These are phyloP conservation scores for Harrya chromipes DNA, from an alignment of 768 basidiomycete genomes.

Conservation along the genomic window DNA sequence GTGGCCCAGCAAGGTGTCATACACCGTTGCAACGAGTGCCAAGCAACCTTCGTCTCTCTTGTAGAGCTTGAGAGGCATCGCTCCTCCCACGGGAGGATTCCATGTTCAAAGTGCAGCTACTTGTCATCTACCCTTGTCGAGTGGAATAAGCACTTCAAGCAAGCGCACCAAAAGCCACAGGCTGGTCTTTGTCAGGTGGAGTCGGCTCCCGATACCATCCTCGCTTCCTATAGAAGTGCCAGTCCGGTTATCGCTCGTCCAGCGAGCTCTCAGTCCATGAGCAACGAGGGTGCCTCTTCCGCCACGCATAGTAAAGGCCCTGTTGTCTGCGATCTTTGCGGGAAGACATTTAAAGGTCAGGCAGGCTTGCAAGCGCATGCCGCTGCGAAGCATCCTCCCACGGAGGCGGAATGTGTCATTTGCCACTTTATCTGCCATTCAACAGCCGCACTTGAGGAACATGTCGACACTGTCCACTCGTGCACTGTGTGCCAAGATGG, in stretches of 20 bases:
- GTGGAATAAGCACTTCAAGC: conserved; percentile 29
- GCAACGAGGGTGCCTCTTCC: conserved; percentile 5
- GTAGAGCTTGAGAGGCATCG: conserved; percentile 20
- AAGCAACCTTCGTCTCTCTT: conserved; percentile 13
- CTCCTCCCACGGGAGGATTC: conserved; percentile 16
- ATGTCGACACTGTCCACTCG: conserved; percentile 27
- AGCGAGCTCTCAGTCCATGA: conserved; percentile 17
- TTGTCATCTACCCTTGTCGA: conserved; percentile 22
- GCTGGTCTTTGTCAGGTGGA: conserved; percentile 6
- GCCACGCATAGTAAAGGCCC: conserved; percentile 2
- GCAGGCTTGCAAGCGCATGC: conserved; percentile 24
- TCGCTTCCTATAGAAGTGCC: conserved; percentile 6
- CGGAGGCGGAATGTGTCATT: conserved; percentile 21
- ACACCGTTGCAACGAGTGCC: conserved; percentile 22
- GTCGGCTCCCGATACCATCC: neutral
- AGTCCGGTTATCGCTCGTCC: conserved; percentile 17
- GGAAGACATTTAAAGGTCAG: conserved; percentile 19
- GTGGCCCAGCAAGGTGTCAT: conserved; percentile 1
- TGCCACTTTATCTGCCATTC: conserved; percentile 25
- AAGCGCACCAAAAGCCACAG: conserved; percentile 12
- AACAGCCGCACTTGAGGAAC: conserved; percentile 21
- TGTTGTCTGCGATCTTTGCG: conserved; percentile 21
- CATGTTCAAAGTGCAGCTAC: conserved; percentile 26
- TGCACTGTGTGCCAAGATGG: conserved; percentile 29
- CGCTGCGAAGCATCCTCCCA: conserved; percentile 21